Evolutionary conservation across 2,329 filamentous ascomycete genomes (phyloP), one percentile per base, ranked within the genome.

Genomic region (Plectosphaerella plurivora): DNA sequence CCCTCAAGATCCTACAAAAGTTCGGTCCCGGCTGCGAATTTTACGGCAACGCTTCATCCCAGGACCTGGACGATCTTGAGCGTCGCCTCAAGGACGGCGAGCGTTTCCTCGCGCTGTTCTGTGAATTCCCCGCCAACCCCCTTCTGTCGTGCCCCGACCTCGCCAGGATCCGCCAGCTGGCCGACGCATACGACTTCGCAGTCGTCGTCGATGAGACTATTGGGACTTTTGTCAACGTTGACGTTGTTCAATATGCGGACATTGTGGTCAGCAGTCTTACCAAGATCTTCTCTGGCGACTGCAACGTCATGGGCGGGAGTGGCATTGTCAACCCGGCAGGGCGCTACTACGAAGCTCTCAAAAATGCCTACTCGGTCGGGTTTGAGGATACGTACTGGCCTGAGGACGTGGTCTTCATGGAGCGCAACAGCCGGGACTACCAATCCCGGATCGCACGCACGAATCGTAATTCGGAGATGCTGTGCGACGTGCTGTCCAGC

Each of bases 271-370:
- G 90, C 75, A 96, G 90, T 66, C 76, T 99, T 54, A 97, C 94
- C 47, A 99, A 99, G 69, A 88, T 97, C 51, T 99, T 99, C 73
- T 96, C 91, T 52, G 94, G 94, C 49, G 94, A 97, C 70, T 94
- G 90, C 68, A 97, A 99, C 68, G 94, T 99, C 59, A 97, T 97
- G 93, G 94, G 92, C 53, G 94, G 94, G 52, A 88, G 86, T 58
- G 72, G 78, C 45, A 81, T 86, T 51, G 65, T 86, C 45, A 86
- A 86, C 62, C 82, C 82, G 1, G 81, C 85, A 52, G 76, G 85
- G n/a, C 82, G 73, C 45, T 88, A 87, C 70, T 96, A 96, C 67
- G 51, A 67, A 3, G 60, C 71, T 1, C 70, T 99, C n/a, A 93
- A 91, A 65, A 65, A 74, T 5, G 76, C 78, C n/a, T 82, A 89